Evolutionary conservation across 306 rosid genomes (phyloP), one percentile per base, ranked within the genome.

Genomic region (Trifolium dubium): DNA sequence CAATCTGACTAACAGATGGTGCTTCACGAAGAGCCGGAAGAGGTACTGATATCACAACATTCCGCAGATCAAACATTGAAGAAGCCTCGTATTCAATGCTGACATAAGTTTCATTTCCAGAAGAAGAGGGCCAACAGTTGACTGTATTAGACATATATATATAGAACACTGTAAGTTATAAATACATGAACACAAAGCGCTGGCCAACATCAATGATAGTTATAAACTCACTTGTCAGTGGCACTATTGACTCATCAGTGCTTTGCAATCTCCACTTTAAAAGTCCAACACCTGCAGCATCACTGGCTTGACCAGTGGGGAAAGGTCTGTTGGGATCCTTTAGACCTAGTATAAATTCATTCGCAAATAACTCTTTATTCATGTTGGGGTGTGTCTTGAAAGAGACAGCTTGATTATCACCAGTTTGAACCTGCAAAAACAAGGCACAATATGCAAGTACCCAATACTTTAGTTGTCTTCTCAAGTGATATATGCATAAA

Each of bases 321-420:
- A 94, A 94, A 72, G 98, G 96, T 81, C 97, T 85, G 63, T 85
- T 87, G 28, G 93, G 92, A 78, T 89, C 95, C 83, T 86, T 91
- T 53, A 90, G 86, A 83, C 89, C 97, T 58, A 83, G 77, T 74
- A 83, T 82, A 69, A 80, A 81, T 72, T 88, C 96, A 64, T 82
- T 88, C 69, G 98, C 84, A 78, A 95, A 95, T 71, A 95, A 77
- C 65, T 95, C 99, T 84, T 95, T 95, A 79, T 90, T 95, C 92
- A 95, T 90, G 80, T 89, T 95, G 71, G 99, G 99, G 77, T 94
- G 99, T 68, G 99, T 90, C 90, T 94, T 94, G 91, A 92, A 94
- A 81, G 86, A 85, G 83, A 89, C 71, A 74, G 93, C 86, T 11
- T 92, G 93, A 84, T 88, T 89, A 11, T 86, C 95, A 69, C 95